These are phyloP conservation scores for Apostasia ramifera DNA, from an alignment of 106 monocot species.

Conservation along the genomic window DNA sequence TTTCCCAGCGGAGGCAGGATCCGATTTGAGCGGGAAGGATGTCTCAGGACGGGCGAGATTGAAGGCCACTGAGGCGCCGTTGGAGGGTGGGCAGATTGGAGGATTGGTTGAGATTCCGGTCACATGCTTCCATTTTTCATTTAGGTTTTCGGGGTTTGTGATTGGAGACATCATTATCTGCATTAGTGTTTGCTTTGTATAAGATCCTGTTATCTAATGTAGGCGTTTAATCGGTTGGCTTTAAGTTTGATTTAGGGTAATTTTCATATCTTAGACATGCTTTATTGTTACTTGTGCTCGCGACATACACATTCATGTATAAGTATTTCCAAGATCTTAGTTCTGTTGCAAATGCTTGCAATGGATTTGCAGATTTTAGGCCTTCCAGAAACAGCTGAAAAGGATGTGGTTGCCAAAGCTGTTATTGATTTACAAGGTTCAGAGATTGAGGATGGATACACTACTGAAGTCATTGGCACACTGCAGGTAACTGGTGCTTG, in stretches of 20 bases:
- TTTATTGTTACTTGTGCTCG: neutral
- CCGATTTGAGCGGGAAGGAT: constrained; percentile 7
- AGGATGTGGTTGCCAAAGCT: constrained; percentile 78
- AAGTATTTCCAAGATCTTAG: neutral
- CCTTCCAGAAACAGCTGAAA: constrained; percentile 60
- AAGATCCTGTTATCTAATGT: neutral
- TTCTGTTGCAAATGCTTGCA: neutral
- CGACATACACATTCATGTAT: neutral
- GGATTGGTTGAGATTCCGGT: constrained; percentile 55
- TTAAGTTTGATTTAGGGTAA: neutral
- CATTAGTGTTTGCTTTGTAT: neutral
- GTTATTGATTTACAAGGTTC: constrained; percentile 57
- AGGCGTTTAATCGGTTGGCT: too few relatives aligned
- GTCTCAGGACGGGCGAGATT: constrained; percentile 22
- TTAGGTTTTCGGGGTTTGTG: too few relatives aligned
- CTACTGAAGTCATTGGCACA: constrained; percentile 29
- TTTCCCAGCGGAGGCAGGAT: neutral
- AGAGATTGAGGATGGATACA: constrained; percentile 80
- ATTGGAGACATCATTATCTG: neutral
- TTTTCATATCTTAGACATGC: neutral
- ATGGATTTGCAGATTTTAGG: constrained; percentile 54
- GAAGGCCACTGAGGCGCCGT: constrained; percentile 21
- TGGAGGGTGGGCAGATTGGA: constrained; percentile 24
- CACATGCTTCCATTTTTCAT: constrained; percentile 29
- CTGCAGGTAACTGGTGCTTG: constrained; percentile 37